These are phyloP conservation scores for Beauveria rudraprayagi DNA, from an alignment of 2,329 filamentous ascomycete species.

Conservation along the genomic window DNA sequence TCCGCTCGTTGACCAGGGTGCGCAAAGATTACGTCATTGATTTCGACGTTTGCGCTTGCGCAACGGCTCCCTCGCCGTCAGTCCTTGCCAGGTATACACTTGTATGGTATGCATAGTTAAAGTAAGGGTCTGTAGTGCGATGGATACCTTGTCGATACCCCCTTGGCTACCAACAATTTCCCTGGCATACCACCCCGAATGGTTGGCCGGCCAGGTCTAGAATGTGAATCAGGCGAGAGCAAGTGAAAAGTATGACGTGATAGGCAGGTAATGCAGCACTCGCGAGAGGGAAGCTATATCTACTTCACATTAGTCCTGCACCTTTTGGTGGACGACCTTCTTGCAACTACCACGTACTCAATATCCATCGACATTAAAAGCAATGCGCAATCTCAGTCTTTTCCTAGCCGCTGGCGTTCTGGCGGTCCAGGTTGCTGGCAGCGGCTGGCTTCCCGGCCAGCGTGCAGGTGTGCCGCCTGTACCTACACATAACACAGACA, in stretches of 20 bases:
- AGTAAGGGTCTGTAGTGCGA: background rate
- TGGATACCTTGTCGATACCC: slow-evolving; percentile 4
- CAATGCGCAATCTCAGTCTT: slow-evolving; percentile 71
- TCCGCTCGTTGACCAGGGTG: background rate
- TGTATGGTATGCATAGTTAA: background rate
- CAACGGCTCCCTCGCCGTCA: background rate
- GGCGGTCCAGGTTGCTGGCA: slow-evolving; percentile 61
- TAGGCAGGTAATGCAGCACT: slow-evolving; percentile 3
- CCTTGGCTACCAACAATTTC: background rate
- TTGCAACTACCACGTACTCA: background rate
- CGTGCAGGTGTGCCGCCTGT: slow-evolving; percentile 62
- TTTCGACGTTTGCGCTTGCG: background rate
- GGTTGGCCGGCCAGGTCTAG: slow-evolving; percentile 2
- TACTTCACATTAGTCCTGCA: background rate
- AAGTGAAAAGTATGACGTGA: slow-evolving; percentile 10
- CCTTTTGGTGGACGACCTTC: background rate
- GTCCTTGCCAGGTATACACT: background rate
- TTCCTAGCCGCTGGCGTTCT: slow-evolving; percentile 60
- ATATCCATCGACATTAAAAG: slow-evolving; percentile 19
- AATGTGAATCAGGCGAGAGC: slow-evolving; percentile 7
- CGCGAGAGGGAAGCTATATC: background rate
- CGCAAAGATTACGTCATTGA: slow-evolving; percentile 10
- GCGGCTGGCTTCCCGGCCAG: slow-evolving; percentile 67
- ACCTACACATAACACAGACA: background rate
- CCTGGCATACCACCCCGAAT: background rate